Evolutionary conservation across 805 yeast species (phyloP).

Genomic region (Cyberlindnera amylophila): DNA sequence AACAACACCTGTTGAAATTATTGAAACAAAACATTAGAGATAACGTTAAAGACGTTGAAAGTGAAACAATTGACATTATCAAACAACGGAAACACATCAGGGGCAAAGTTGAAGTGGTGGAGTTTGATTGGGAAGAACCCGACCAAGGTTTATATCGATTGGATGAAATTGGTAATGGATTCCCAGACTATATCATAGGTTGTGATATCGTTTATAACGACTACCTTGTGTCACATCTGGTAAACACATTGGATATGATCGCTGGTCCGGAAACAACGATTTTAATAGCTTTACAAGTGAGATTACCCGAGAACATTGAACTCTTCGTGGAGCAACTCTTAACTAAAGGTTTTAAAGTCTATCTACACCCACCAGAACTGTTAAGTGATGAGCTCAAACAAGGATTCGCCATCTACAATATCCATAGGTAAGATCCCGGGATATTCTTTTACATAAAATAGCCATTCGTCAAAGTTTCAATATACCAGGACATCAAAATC

Average conservation of each 20-base stretch:
- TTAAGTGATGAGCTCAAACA: conserved; percentile 31
- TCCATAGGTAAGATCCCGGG: conserved; percentile 18
- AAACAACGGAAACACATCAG: conserved; percentile 3
- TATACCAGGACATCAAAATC: too few species aligned
- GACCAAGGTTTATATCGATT: conserved; percentile 32
- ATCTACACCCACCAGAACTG: conserved; percentile 30
- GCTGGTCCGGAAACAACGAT: conserved; percentile 34
- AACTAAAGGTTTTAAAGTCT: conserved; percentile 33
- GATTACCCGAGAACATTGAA: conserved; percentile 50
- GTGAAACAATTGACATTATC: conserved; percentile 21
- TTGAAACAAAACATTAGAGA: conserved; percentile 41
- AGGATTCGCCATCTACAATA: conserved; percentile 46
- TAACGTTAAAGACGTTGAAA: conserved; percentile 32
- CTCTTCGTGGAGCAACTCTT: conserved; percentile 37
- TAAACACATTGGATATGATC: conserved; percentile 38
- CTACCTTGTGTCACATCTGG: conserved; percentile 47
- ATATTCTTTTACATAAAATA: too few species aligned
- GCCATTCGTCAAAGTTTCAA: too few species aligned
- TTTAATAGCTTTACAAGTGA: conserved; percentile 47
- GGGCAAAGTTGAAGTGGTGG: conserved; percentile 40
- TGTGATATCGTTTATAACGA: conserved; percentile 68
- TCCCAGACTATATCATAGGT: conserved; percentile 50
- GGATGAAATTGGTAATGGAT: conserved; percentile 9
- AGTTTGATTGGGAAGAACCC: conserved; percentile 59
- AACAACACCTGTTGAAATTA: conserved; percentile 48